Percentiles rank a stretch among this genome's conserved stretches.
phyloP scores from a whole-genome alignment of 495 filamentous ascomycete genomes.

The Cercophora newfieldiana region DNA sequence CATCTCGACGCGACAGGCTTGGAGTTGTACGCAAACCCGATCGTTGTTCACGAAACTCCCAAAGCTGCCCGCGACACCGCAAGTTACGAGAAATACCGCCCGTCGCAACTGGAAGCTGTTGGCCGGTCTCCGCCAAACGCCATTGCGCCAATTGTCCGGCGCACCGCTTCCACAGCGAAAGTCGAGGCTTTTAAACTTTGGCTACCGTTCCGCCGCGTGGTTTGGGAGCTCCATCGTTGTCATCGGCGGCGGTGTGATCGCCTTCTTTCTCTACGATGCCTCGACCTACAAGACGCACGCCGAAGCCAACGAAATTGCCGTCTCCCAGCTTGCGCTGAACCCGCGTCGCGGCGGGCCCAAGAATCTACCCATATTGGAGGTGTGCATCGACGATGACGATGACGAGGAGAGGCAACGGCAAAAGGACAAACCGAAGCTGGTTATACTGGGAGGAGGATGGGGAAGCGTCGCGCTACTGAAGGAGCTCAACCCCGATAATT shows the following conservation, averaged over 20 bases:
- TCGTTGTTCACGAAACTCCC: slow-evolving; percentile 14
- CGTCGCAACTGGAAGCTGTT: slow-evolving; percentile 13
- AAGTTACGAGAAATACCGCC: background rate
- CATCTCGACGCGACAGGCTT: background rate
- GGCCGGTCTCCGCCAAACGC: slow-evolving; percentile 9
- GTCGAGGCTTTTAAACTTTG: slow-evolving; percentile 49
- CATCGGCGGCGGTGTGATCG: slow-evolving; percentile 57
- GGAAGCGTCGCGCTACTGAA: slow-evolving; percentile 91
- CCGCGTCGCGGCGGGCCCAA: slow-evolving; percentile 89
- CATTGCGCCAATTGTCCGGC: slow-evolving; percentile 44
- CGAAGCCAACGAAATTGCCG: slow-evolving; percentile 67
- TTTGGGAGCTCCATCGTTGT: slow-evolving; percentile 50
- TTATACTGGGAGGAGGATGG: slow-evolving; percentile 94
- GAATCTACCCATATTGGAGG: slow-evolving; percentile 88
- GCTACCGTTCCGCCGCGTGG: slow-evolving; percentile 51
- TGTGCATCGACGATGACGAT: slow-evolving; percentile 85
- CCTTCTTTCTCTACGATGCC: slow-evolving; percentile 94
- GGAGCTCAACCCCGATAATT: slow-evolving; percentile 82
- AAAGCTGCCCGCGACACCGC: background rate
- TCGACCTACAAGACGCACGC: slow-evolving; percentile 77
- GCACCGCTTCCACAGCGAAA: slow-evolving; percentile 48
- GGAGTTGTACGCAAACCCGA: background rate
- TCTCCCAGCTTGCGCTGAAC: slow-evolving; percentile 78
- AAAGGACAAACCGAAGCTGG: slow-evolving; percentile 86
- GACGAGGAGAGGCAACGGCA: slow-evolving; percentile 61